Percentiles rank a stretch among this genome's conserved stretches.
Conservation (phyloP, 495 filamentous ascomycete genomes). For the Ascodesmis nigricans region DNA sequence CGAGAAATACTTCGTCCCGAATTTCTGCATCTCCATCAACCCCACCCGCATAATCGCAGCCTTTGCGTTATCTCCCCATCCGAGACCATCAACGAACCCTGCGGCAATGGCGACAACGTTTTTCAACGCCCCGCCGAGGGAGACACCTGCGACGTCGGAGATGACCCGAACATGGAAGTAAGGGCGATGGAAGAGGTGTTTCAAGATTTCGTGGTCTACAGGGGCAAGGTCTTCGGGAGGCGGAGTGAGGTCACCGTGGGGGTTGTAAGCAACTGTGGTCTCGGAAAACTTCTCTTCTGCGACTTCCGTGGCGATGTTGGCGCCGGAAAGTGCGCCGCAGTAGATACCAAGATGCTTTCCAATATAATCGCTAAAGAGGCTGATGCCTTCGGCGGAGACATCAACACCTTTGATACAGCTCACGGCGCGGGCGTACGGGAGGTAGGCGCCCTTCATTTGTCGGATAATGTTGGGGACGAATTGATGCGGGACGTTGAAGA, state of each 20-base stretch:
- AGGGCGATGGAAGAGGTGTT: constrained; percentile 76
- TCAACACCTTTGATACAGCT: constrained; percentile 97
- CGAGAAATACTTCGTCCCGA: constrained; percentile 78
- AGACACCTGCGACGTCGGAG: constrained; percentile 82
- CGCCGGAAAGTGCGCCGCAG: constrained; percentile 85
- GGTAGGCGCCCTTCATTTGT: constrained; percentile 64
- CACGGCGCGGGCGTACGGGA: constrained; percentile 80
- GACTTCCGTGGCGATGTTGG: constrained; percentile 92
- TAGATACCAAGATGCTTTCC: constrained; percentile 79
- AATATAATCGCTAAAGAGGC: constrained; percentile 87
- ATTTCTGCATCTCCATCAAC: constrained; percentile 82
- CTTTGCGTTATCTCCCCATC: constrained; percentile 97
- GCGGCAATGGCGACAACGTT: constrained; percentile 91
- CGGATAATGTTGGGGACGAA: constrained; percentile 79
- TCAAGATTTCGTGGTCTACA: constrained; percentile 55
- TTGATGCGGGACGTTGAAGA: constrained; percentile 97
- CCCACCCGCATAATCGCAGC: constrained; percentile 92
- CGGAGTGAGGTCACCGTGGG: constrained; percentile 42
- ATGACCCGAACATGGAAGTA: constrained; percentile 95
- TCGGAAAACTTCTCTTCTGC: constrained; percentile 89
- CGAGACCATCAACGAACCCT: constrained; percentile 83
- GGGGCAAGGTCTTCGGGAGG: constrained; percentile 61
- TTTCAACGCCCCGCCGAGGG: constrained; percentile 86
- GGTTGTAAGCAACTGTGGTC: constrained; percentile 90
- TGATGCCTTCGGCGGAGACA: constrained; percentile 58